phyloP scores from a whole-genome alignment of 352 stramenopile genomes.

The Globisporangium mamillatum region DNA sequence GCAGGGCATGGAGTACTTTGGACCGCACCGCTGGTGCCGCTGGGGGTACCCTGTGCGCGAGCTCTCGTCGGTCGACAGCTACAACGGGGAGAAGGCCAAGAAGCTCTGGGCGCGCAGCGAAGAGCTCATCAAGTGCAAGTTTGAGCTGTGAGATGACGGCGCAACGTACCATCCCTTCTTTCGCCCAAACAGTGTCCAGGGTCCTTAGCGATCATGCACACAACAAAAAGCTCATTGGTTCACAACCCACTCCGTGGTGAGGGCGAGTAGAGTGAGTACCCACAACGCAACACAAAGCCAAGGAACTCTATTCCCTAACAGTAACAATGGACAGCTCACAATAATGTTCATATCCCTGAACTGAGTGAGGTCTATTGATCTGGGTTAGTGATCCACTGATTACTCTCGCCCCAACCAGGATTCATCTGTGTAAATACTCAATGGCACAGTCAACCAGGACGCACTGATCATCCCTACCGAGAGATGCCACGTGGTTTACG shows the following conservation, averaged over 20 bases:
- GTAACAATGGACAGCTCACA: too few relatives aligned
- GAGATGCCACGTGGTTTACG: neutral
- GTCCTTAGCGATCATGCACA: neutral
- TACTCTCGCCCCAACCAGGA: neutral
- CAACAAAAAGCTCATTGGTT: too few relatives aligned
- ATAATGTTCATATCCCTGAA: too few relatives aligned
- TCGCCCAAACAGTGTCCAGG: neutral
- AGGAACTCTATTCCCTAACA: too few relatives aligned
- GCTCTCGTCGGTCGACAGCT: constrained; percentile 13
- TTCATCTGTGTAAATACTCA: neutral
- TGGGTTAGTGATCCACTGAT: neutral
- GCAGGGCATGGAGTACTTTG: constrained; percentile 18
- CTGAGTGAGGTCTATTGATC: too few relatives aligned
- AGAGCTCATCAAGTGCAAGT: too few relatives aligned
- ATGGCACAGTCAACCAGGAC: neutral
- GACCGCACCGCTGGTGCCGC: neutral
- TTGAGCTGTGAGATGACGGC: too few relatives aligned
- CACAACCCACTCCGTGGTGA: too few relatives aligned
- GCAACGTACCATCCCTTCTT: too few relatives aligned
- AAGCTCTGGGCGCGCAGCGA: constrained; percentile 20
- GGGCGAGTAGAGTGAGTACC: too few relatives aligned
- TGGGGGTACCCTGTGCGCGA: constrained; percentile 20
- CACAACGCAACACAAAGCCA: too few relatives aligned
- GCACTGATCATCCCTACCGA: neutral
- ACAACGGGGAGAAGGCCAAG: constrained; percentile 10